Conservation (phyloP, 1,139 yeast genomes). For the Debaryomycetaceae sp. region DNA sequence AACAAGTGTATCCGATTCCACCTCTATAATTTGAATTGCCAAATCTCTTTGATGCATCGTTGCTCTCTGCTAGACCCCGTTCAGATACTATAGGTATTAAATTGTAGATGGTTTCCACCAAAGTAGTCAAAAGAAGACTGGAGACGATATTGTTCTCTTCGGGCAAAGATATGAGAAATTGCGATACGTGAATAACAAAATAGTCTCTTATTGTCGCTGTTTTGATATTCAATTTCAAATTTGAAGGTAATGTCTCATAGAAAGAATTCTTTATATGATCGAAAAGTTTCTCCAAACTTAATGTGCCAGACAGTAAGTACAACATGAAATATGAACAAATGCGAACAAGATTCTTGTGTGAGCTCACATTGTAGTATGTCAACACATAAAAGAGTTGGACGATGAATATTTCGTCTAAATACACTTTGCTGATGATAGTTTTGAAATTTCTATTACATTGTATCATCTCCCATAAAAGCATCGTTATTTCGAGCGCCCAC, state of each 20-base stretch:
- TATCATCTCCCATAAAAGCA: conserved; percentile 71
- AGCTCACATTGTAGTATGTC: conserved; percentile 29
- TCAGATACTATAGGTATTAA: conserved; percentile 45
- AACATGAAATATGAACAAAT: conserved; percentile 59
- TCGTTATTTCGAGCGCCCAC: conserved; percentile 54
- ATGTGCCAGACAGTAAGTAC: conserved; percentile 53
- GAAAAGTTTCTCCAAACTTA: conserved; percentile 33
- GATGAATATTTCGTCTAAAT: conserved; percentile 53
- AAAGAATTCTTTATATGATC: conserved; percentile 35
- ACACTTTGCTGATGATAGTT: conserved; percentile 43
- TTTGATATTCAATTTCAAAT: conserved; percentile 34
- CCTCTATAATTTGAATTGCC: conserved; percentile 34
- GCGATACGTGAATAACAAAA: conserved; percentile 50
- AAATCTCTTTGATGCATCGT: conserved; percentile 25
- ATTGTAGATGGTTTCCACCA: conserved; percentile 59
- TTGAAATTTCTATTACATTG: conserved; percentile 65
- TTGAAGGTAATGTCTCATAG: conserved; percentile 47
- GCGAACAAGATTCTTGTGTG: conserved; percentile 49
- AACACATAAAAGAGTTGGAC: conserved; percentile 55
- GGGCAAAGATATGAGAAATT: conserved; percentile 9
- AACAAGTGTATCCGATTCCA: conserved; percentile 59
- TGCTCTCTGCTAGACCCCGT: conserved; percentile 14
- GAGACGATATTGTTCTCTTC: neutral
- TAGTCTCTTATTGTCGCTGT: conserved; percentile 61
- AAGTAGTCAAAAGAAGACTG: conserved; percentile 26